These are phyloP conservation scores for Aspergillus flavus DNA, from an alignment of 2,329 filamentous ascomycete species.

Conservation along the genomic window DNA sequence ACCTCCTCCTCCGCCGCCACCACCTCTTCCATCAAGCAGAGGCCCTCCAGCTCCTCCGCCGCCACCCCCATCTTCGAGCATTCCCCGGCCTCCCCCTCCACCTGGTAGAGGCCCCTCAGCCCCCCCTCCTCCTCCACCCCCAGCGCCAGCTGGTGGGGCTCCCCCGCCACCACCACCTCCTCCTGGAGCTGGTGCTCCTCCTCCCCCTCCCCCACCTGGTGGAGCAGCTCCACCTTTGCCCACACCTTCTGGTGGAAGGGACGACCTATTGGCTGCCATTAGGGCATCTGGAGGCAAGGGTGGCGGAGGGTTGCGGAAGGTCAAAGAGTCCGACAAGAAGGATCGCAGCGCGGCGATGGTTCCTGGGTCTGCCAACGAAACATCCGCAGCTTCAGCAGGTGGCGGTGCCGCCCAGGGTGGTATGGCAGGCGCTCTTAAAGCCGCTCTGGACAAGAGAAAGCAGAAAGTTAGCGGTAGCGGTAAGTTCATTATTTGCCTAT, in stretches of 20 bases:
- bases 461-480: conserved; percentile 93
- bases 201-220: conserved; percentile 47
- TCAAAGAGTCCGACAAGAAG: conserved; percentile 49
- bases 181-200: conserved; percentile 46
- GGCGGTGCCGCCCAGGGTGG: conserved; percentile 59
- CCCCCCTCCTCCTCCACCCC: conserved; percentile 34
- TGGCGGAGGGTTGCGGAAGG: conserved; percentile 48
- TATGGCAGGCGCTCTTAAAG: conserved; percentile 81
- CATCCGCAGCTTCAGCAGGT: conserved; percentile 59
- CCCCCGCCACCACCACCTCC: conserved; percentile 40
- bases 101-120: too few species aligned
- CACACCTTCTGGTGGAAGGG: conserved; percentile 40
- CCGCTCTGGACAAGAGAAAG: conserved; percentile 79
- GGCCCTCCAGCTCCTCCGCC: conserved; percentile 31
- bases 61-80: conserved; percentile 27
- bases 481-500: conserved; percentile 57
- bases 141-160: conserved; percentile 46
- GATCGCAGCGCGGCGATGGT: conserved; percentile 50
- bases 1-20: conserved; percentile 36
- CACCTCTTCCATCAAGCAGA: conserved; percentile 38
- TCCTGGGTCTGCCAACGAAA: conserved; percentile 56
- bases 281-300: conserved; percentile 59
- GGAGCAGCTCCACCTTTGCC: conserved; percentile 49
- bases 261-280: conserved; percentile 52
- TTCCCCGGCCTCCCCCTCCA: conserved; percentile 45